Base-by-base conservation (phyloP, 1,139 yeast genomes). In the Candida tetrigidarum region DNA sequence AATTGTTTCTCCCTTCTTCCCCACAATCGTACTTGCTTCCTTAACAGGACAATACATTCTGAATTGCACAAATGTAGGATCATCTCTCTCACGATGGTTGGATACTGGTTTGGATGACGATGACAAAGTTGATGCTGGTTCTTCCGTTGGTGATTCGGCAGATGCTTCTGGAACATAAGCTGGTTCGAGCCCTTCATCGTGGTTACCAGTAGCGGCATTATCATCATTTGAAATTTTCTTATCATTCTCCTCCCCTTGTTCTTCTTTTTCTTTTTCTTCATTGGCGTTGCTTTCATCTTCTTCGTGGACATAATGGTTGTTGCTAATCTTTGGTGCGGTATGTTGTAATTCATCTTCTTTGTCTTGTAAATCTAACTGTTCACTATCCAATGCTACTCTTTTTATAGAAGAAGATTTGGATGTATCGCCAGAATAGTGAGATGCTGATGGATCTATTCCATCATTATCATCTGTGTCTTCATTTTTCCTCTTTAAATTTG, bases 11-110 rank as follows among this genome's bases (percentile, higher is more conserved):
- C 96, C 96, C 46, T 84, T 84, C 54, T 83, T 84, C 1, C 96
- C 96, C 20, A 88, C 93, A 36, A 87, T 74, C 18, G 78, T 63
- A 7, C 87, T 82, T 0, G 96, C 95, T 57, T 88, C 93, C 53
- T 82, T 84, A n/a, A 85, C 86, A 3, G 83, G 78, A 52, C 92
- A 86, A 46, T 84, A 75, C 86, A 88, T 84, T 52, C 96, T 74
- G 58, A 87, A 71, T 54, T 78, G 82, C 5, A 85, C 81, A 52
- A 77, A 81, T 0, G 83, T 80, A 14, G 86, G 81, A 47, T 81
- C 85, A 33, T 72, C 74, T 48, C 64, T 55, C 45, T 72, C 71
- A 46, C 71, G 53, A 47, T 65, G 68, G 46, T 66, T 63, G 15
- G 61, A 45, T 3, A 55, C 49, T 9, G 60, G 62, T 38, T 56